Base-by-base conservation (phyloP, 2,329 filamentous ascomycete genomes). In the Sporothrix pallida region DNA sequence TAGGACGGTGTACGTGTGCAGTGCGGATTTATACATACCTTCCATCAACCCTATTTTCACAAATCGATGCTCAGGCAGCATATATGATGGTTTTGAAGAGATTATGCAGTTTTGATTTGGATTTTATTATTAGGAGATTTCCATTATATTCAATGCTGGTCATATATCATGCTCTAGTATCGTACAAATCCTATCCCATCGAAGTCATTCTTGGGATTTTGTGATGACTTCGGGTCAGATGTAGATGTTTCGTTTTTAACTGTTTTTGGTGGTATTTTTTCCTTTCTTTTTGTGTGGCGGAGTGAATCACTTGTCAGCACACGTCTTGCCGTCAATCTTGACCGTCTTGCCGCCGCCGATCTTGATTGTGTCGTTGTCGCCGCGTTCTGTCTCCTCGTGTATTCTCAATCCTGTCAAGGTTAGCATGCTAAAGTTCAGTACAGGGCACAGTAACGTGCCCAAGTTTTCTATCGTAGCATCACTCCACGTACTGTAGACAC, bases 291-390 rank as follows among this genome's bases (percentile, higher is more conserved):
- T 2, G 2, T 10, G 31, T 10, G 2, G 31, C 31, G 2, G 5
- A 10, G 12, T 48, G 44, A 13, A 48, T 76, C 74, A 80, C 63
- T 72, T 75, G 65, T 79, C 77, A 3, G 78, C 77, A 73, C 81
- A 81, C 70, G 77, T 81, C 75, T 80, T 80, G n/a, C 78, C 78
- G 63, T 79, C 80, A 12, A 80, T 77, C 68, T 77, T 82, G 74
- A 80, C 72, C 10, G 76, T 81, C 56, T 58, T 68, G 2, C 70
- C 75, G 74, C 83, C 85, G 2, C 87, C 86, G 70, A 89, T 85
- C 83, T 95, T 97, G 79, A 98, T 89, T 48, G 91, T 93, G 78
- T 98, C 94, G 80, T 99, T 99, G 83, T 98, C 93, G 72, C 96
- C 94, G 77, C 93, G 87, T 82, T 99, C 95, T 44, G 92, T 99